A percentile compares a stretch with the other conserved stretches of the same genome.
These are phyloP conservation scores for Musa beccarii DNA, from an alignment of 176 grass and related monocot species.

Conservation along the genomic window DNA sequence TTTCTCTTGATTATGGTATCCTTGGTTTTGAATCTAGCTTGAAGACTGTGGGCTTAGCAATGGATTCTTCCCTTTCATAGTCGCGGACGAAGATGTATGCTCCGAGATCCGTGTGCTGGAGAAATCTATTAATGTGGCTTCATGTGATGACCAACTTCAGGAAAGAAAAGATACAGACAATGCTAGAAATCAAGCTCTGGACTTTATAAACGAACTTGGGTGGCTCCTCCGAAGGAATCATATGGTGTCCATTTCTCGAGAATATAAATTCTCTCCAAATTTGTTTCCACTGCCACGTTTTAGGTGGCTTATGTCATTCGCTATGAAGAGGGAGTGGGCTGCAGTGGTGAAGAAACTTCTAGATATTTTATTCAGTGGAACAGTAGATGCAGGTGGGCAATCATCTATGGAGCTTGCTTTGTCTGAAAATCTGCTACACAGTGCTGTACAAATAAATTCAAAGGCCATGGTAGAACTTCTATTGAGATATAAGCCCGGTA, in stretches of 20 bases:
- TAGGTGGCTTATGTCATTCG: slow-evolving; percentile 60
- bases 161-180: slow-evolving; percentile 25
- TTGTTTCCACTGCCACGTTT: slow-evolving; percentile 54
- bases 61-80: slow-evolving; percentile 72
- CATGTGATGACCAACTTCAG: slow-evolving; percentile 10
- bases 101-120: slow-evolving; percentile 80
- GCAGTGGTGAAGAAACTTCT: slow-evolving; percentile 70
- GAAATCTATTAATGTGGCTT: slow-evolving; percentile 36
- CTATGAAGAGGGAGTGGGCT: slow-evolving; percentile 76
- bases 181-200: slow-evolving; percentile 58
- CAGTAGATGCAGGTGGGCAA: slow-evolving; percentile 46
- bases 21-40: slow-evolving; percentile 2
- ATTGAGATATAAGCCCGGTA: slow-evolving; percentile 43
- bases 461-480: slow-evolving; percentile 63
- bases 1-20: slow-evolving; percentile 1
- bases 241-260: slow-evolving; percentile 26
- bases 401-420: slow-evolving; percentile 67
- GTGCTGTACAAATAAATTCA: slow-evolving; percentile 58
- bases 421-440: slow-evolving; percentile 61
- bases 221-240: slow-evolving; percentile 81
- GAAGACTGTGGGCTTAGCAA: slow-evolving; percentile 68
- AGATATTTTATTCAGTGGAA: slow-evolving; percentile 72
- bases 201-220: slow-evolving; percentile 86
- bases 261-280: slow-evolving; percentile 18
- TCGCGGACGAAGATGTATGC: slow-evolving; percentile 64